Percentiles rank a stretch among this genome's conserved stretches.
phyloP scores from a whole-genome alignment of 2,329 filamentous ascomycete species.

The Xylaria sp. region DNA sequence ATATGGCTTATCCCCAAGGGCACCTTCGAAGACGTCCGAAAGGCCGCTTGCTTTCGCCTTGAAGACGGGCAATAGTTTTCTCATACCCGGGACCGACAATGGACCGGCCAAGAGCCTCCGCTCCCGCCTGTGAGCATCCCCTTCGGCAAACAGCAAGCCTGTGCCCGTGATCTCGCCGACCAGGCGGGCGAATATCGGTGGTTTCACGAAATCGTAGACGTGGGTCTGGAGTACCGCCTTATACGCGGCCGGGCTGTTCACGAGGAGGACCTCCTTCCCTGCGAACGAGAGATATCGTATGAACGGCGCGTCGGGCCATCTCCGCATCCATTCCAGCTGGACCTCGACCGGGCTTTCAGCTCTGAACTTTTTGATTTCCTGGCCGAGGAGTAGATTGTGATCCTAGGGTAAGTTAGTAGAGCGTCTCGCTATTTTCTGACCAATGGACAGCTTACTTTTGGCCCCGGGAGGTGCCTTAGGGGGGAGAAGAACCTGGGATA shows the following conservation, averaged over 20 bases:
- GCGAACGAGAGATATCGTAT: constrained; percentile 43
- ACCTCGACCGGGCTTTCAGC: constrained; percentile 33
- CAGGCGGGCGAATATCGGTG: constrained; percentile 37
- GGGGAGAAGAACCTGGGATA: constrained; percentile 49
- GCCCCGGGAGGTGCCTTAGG: constrained; percentile 48
- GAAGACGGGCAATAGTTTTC: constrained; percentile 43
- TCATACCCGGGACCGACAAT: constrained; percentile 42
- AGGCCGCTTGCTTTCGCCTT: constrained; percentile 37
- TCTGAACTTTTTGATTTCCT: constrained; percentile 39
- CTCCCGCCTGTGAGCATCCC: constrained; percentile 39
- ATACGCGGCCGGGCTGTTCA: constrained; percentile 41
- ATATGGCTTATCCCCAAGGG: constrained; percentile 25
- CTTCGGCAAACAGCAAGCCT: constrained; percentile 43
- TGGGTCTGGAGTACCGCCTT: constrained; percentile 44
- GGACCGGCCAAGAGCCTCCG: constrained; percentile 39
- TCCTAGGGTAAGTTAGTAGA: constrained; percentile 33
- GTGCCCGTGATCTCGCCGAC: constrained; percentile 41
- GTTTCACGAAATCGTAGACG: constrained; percentile 44
- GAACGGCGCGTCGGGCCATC: constrained; percentile 40
- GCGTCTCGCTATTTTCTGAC: neutral
- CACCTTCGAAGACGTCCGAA: constrained; percentile 33
- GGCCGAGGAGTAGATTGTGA: constrained; percentile 44
- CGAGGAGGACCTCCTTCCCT: constrained; percentile 42
- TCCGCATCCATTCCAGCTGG: constrained; percentile 38
- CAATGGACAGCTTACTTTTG: constrained; percentile 38